A percentile compares a stretch with the other conserved stretches of the same genome.
These are phyloP conservation scores for Yarrowia alimentaria DNA, from an alignment of 805 yeast species.

Conservation along the genomic window DNA sequence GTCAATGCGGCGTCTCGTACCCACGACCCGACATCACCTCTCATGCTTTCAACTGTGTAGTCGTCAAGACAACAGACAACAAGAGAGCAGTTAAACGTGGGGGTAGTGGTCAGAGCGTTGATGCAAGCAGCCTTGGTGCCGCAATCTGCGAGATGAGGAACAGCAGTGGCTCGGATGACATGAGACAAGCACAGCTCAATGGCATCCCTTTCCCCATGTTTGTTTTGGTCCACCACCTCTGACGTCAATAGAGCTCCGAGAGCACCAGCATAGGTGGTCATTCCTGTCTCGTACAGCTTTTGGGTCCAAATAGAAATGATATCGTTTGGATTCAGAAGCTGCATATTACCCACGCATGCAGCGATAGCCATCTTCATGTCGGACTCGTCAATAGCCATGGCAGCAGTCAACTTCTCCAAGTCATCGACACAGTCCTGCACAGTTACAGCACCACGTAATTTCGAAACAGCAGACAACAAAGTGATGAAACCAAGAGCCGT, in stretches of 20 bases:
- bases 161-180: not conserved
- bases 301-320: constrained; percentile 20
- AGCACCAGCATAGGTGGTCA: constrained; percentile 2
- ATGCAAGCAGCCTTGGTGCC: constrained; percentile 29
- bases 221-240: not conserved
- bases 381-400: constrained; percentile 12
- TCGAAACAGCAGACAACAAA: not conserved
- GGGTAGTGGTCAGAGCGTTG: constrained; percentile 32
- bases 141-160: constrained; percentile 1
- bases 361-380: not conserved
- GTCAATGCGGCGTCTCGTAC: constrained; percentile 55
- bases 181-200: constrained; percentile 1
- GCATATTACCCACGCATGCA: not conserved
- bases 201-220: no score
- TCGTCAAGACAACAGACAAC: constrained; percentile 53
- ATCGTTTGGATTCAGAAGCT: constrained; percentile 1
- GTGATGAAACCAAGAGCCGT: constrained; percentile 5
- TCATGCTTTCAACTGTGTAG: constrained; percentile 63
- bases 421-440: not conserved
- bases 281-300: constrained; percentile 13
- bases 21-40: constrained; percentile 90
- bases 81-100: constrained; percentile 30
- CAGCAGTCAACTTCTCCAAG: not conserved
- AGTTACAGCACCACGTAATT: not conserved
- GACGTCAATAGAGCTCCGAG: constrained; percentile 1